Evolutionary conservation across 176 grass and related monocot genomes (phyloP), one percentile per base, ranked within the genome.

Genomic region (Puya raimondii): DNA sequence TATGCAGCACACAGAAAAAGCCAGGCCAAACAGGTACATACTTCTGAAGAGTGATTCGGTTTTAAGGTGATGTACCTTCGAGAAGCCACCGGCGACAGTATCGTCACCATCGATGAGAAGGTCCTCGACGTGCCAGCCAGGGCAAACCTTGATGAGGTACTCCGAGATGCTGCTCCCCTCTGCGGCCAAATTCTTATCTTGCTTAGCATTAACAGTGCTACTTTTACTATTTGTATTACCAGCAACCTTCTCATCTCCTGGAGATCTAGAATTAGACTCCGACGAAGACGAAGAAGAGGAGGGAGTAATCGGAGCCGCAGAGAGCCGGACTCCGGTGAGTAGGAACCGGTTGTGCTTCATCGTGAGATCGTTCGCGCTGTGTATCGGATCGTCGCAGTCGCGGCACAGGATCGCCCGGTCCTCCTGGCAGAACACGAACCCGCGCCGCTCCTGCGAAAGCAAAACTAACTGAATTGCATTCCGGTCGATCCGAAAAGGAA

Each of bases 371-470:
- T 93, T 99, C 14, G 82, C 87, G 72, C 70, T 64, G 72, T 99
- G 95, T 75, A 99, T 84, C 49, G 87, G 85, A 2, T 79, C 85
- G 68, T 99, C 95, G 72, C 95, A 99, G 48, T 92, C 87, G 17
- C 76, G 70, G 95, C 95, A 99, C 47, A 99, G 90, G 73, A 93
- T 93, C 67, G 95, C 90, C 50, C 95, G 67, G 77, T 99, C 95
- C 87, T 99, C 90, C 27, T 91, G 89, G 85, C 95, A 99, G 85
- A 99, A 94, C 79, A 99, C 81, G 29, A 88, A 63, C 18, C 87
- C 95, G 51, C 80, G 80, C 64, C 67, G 75, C 69, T 93, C 94
- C 94, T 96, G 85, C 70, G 71, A 80, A 48, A 64, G 7, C 52
- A 48, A 48, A 21, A 49, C 10, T 22, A 11, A 33, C 48, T 18